These are phyloP conservation scores for Cutaneotrichosporon sp. DNA, from an alignment of 1,284 basidiomycete species.

Conservation along the genomic window DNA sequence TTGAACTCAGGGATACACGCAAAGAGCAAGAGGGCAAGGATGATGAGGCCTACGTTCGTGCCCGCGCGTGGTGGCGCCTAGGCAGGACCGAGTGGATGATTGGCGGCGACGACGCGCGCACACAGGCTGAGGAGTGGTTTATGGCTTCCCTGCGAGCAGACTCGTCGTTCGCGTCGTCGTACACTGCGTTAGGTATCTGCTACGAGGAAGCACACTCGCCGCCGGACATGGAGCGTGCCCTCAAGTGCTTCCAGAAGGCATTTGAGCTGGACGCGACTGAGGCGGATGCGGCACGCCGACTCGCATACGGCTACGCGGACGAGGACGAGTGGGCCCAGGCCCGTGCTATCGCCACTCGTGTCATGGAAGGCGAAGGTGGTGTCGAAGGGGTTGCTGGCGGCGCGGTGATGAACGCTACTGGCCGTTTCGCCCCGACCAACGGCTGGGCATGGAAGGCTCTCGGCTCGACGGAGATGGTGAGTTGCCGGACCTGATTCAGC, in stretches of 20 bases:
- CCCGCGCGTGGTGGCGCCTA: conserved; percentile 76
- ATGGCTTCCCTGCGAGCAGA: conserved; percentile 75
- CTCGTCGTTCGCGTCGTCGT: conserved; percentile 78
- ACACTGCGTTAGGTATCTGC: conserved; percentile 88
- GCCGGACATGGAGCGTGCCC: conserved; percentile 75
- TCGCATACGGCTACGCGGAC: conserved; percentile 86
- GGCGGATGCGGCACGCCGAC: conserved; percentile 71
- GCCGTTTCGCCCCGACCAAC: conserved; percentile 64
- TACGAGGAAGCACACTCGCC: conserved; percentile 69
- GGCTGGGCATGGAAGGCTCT: conserved; percentile 99
- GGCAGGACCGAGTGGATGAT: conserved; percentile 74
- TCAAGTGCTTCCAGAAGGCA: conserved; percentile 97
- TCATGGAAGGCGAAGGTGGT: conserved; percentile 88
- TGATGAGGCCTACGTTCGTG: conserved; percentile 51
- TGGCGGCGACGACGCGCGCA: conserved; percentile 51
- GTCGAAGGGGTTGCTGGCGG: conserved; percentile 59
- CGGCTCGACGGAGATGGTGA: conserved; percentile 84
- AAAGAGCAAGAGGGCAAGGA: conserved; percentile 54
- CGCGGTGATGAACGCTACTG: conserved; percentile 51
- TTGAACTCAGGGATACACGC: conserved; percentile 56
- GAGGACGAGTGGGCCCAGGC: conserved; percentile 95
- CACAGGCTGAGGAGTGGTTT: conserved; percentile 73
- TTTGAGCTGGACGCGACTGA: conserved; percentile 93
- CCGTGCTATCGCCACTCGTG: conserved; percentile 82
- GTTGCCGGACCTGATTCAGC: conserved; percentile 27